Evolutionary conservation across 306 rosid species (phyloP).

Genomic region (Pachyrhizus erosus): DNA sequence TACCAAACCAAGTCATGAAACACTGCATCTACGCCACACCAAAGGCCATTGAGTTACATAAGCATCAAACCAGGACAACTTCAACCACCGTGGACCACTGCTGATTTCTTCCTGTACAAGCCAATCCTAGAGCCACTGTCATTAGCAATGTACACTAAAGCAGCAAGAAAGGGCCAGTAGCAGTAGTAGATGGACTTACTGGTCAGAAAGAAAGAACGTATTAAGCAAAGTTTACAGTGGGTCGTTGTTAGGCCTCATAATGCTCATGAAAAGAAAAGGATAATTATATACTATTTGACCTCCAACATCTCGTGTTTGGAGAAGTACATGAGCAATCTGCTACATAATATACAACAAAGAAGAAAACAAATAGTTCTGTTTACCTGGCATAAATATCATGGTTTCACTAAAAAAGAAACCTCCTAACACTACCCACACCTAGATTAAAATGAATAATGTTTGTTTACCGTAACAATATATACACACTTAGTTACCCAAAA

Average conservation of each 20-base stretch:
- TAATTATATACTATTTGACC: not conserved
- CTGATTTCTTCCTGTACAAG: not conserved
- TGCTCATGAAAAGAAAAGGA: not conserved
- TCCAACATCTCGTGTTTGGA: slow-evolving; percentile 4
- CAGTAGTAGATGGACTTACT: not conserved
- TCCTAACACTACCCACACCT: slow-evolving; percentile 23
- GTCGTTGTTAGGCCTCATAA: not conserved
- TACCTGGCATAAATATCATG: slow-evolving; percentile 32
- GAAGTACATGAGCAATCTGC: slow-evolving; percentile 24
- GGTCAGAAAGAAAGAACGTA: not conserved
- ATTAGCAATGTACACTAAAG: not conserved
- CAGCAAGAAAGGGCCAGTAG: not conserved
- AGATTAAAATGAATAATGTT: not conserved
- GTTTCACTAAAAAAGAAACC: slow-evolving; percentile 38
- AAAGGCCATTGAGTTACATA: not conserved
- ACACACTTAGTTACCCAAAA: slow-evolving; percentile 23
- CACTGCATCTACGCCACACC: not conserved
- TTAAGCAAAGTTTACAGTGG: not conserved
- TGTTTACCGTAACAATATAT: not conserved
- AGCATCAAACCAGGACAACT: not conserved
- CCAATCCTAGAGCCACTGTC: not conserved
- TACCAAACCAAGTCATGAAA: not conserved
- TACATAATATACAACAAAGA: slow-evolving; percentile 37
- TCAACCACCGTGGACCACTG: not conserved
- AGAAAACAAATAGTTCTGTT: slow-evolving; percentile 22